phyloP scores from a whole-genome alignment of 768 basidiomycete species.

The Strobilomyces echinocephalus region DNA sequence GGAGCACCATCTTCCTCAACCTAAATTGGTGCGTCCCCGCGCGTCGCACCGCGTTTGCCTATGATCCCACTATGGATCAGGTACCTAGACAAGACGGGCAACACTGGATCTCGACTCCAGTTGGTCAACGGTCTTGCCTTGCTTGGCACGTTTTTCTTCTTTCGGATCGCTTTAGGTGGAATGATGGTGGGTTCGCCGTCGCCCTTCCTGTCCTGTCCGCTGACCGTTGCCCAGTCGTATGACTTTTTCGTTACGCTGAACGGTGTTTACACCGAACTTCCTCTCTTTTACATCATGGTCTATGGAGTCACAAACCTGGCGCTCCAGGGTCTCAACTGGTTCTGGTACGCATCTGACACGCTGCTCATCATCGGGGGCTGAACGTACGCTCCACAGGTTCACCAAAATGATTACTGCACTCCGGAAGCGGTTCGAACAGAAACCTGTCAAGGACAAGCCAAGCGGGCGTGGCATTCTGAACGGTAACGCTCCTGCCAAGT shows the following conservation, averaged over 20 bases:
- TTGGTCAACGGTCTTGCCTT: constrained; percentile 69
- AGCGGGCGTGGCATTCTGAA: constrained; percentile 14
- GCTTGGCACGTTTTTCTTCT: constrained; percentile 61
- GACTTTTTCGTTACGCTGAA: constrained; percentile 61
- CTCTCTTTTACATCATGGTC: constrained; percentile 44
- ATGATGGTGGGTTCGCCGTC: constrained; percentile 28
- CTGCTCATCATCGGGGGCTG: background rate
- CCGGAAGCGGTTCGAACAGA: constrained; percentile 51
- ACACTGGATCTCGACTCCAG: constrained; percentile 63
- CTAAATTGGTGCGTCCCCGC: constrained; percentile 64
- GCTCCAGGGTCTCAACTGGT: constrained; percentile 71
- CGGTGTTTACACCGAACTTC: constrained; percentile 49
- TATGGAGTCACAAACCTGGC: constrained; percentile 58
- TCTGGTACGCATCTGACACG: constrained; percentile 52
- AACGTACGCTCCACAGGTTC: constrained; percentile 41
- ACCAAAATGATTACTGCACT: constrained; percentile 67
- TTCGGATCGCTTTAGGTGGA: constrained; percentile 69
- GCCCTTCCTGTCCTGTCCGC: background rate
- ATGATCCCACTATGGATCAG: constrained; percentile 29
- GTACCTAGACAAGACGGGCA: constrained; percentile 74
- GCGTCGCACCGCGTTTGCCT: background rate
- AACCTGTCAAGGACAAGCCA: constrained; percentile 11
- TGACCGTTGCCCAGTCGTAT: constrained; percentile 45
- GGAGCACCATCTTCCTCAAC: constrained; percentile 84
- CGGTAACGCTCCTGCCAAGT: constrained; percentile 16